Evolutionary conservation across 108 stramenopile genomes (phyloP).

Genomic region (Ochromonas danica): DNA sequence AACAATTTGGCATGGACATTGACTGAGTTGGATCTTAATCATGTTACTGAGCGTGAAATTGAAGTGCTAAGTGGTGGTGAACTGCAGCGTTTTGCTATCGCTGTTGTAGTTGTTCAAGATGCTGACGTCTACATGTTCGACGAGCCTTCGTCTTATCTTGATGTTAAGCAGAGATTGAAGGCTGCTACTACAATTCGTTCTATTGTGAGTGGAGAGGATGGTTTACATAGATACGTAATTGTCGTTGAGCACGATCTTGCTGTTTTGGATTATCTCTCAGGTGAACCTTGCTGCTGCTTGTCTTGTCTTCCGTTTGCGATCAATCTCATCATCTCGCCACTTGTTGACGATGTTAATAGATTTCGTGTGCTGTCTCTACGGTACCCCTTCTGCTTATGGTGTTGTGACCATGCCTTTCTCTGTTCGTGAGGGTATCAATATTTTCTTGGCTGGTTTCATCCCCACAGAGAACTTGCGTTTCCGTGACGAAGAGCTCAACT

Average conservation of each 20-base stretch:
- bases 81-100: slow-evolving; percentile 96
- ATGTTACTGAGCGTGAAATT: slow-evolving; percentile 88
- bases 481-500: slow-evolving; percentile 88
- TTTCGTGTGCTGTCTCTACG: slow-evolving; percentile 96
- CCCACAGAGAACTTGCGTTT: slow-evolving; percentile 98
- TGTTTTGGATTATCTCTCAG: slow-evolving; percentile 92
- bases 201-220: slow-evolving; percentile 63
- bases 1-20: slow-evolving; percentile 64
- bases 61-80: slow-evolving; percentile 91
- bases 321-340: neutral
- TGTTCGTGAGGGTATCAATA: slow-evolving; percentile 96
- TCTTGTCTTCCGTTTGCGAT: neutral
- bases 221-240: slow-evolving; percentile 73
- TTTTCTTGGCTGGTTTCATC: slow-evolving; percentile 96
- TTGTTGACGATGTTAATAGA: too few relatives aligned
- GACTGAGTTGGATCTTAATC: slow-evolving; percentile 74
- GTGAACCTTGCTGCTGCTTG: neutral
- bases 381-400: slow-evolving; percentile 86
- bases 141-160: slow-evolving; percentile 95
- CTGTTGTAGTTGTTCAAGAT: slow-evolving; percentile 78
- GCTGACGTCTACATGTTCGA: slow-evolving; percentile 99
- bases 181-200: slow-evolving; percentile 92
- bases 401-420: slow-evolving; percentile 99
- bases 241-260: slow-evolving; percentile 99
- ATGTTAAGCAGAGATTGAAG: slow-evolving; percentile 95